Percentiles rank a stretch among this genome's conserved stretches.
Conservation (phyloP, 176 grass and related monocot species). For the Tillandsia fasciculata region DNA sequence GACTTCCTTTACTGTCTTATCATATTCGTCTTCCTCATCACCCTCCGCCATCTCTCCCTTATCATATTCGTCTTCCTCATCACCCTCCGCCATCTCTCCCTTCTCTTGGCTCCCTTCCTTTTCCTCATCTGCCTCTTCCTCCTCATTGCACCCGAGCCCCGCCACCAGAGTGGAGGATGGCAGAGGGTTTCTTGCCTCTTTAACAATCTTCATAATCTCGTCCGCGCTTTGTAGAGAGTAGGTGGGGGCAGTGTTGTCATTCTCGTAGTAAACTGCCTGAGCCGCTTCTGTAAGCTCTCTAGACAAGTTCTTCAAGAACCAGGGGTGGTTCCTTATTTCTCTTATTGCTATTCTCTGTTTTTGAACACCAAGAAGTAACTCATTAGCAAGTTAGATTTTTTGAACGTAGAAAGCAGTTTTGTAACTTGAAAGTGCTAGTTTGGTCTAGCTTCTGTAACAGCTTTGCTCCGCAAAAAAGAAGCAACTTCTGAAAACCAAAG, state of each 20-base stretch:
- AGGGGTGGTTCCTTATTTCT: slow-evolving; percentile 82
- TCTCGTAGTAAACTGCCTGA: slow-evolving; percentile 81
- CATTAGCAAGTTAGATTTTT: not conserved
- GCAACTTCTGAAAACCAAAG: too few relatives aligned
- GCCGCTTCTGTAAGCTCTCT: slow-evolving; percentile 58
- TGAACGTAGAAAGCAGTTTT: not conserved
- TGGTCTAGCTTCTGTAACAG: not conserved
- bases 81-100: slow-evolving; percentile 38
- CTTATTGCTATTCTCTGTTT: slow-evolving; percentile 76
- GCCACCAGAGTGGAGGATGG: slow-evolving; percentile 34
- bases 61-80: slow-evolving; percentile 20
- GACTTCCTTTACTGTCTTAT: slow-evolving; percentile 64
- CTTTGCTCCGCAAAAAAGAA: not conserved
- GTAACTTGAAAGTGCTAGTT: not conserved
- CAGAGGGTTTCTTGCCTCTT: slow-evolving; percentile 44
- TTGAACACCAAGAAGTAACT: not conserved
- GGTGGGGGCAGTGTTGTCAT: slow-evolving; percentile 33
- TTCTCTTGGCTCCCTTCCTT: slow-evolving; percentile 36
- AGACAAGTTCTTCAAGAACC: slow-evolving; percentile 91
- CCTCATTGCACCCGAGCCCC: slow-evolving; percentile 48
- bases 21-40: slow-evolving; percentile 60
- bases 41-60: slow-evolving; percentile 39
- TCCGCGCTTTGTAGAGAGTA: slow-evolving; percentile 65
- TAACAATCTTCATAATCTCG: slow-evolving; percentile 75
- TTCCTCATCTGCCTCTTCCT: slow-evolving; percentile 57